Conservation (phyloP, 768 basidiomycete genomes). For the Coprinellus micaceus region DNA sequence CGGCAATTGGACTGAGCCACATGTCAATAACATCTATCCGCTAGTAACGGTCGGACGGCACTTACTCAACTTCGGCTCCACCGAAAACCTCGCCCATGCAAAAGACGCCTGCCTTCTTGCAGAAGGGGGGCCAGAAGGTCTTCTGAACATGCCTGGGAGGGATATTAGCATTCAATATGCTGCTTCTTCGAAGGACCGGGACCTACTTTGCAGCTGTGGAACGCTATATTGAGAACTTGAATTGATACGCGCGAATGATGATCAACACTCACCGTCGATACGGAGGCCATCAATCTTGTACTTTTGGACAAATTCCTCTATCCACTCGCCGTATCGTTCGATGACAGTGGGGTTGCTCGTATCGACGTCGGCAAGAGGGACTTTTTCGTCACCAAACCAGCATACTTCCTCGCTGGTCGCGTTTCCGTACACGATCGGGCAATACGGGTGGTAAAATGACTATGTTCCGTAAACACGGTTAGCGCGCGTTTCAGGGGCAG, state of each 20-base stretch:
- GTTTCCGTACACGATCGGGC: slow-evolving; percentile 68
- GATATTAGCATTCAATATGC: slow-evolving; percentile 6
- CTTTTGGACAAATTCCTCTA: slow-evolving; percentile 59
- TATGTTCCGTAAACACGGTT: slow-evolving; percentile 21
- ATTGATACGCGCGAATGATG: neutral
- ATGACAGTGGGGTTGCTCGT: slow-evolving; percentile 66
- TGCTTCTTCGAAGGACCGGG: slow-evolving; percentile 2
- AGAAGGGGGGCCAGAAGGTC: slow-evolving; percentile 76
- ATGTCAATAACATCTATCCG: neutral
- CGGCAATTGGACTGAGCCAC: slow-evolving; percentile 44
- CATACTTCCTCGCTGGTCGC: slow-evolving; percentile 68
- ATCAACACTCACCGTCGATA: slow-evolving; percentile 58
- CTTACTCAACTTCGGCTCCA: slow-evolving; percentile 48
- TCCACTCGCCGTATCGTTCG: slow-evolving; percentile 64
- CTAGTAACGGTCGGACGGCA: neutral
- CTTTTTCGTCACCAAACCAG: slow-evolving; percentile 77
- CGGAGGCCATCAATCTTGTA: slow-evolving; percentile 84
- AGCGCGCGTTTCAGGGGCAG: neutral
- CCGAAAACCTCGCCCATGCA: slow-evolving; percentile 82
- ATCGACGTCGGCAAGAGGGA: slow-evolving; percentile 77
- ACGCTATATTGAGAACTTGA: slow-evolving; percentile 35
- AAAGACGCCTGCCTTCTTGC: slow-evolving; percentile 72
- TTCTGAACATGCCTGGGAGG: slow-evolving; percentile 63
- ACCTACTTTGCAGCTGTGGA: slow-evolving; percentile 32
- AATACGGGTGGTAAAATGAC: slow-evolving; percentile 77